Percentiles rank a stretch among this genome's conserved stretches.
These are phyloP conservation scores for Cyclotella sp. DNA, from an alignment of 108 stramenopile species.

Conservation along the genomic window DNA sequence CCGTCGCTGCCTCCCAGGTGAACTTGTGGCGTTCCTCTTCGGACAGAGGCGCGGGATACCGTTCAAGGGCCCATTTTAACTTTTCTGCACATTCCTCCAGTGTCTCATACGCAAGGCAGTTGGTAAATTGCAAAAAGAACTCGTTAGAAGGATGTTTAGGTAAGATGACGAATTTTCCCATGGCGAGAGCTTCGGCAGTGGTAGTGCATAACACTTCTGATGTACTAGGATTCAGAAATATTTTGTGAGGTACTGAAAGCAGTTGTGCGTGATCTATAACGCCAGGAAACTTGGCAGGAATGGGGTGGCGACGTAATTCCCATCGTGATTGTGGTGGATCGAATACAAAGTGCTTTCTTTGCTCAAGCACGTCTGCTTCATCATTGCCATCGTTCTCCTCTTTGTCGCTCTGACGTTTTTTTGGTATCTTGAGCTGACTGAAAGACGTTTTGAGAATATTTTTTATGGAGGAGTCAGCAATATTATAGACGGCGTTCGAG, in stretches of 20 bases:
- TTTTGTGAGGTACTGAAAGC: conserved; percentile 75
- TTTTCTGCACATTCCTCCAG: conserved; percentile 80
- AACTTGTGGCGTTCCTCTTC: conserved; percentile 64
- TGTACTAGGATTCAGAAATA: conserved; percentile 91
- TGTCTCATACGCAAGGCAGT: conserved; percentile 77
- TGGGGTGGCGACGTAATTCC: conserved; percentile 67
- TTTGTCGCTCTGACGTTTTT: conserved; percentile 19
- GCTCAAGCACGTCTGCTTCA: conserved; percentile 8
- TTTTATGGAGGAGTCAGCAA: conserved; percentile 58
- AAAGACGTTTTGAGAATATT: conserved; percentile 52
- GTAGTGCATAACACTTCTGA: conserved; percentile 96
- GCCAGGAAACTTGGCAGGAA: conserved; percentile 85
- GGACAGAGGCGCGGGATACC: conserved; percentile 83
- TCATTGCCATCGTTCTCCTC: conserved; percentile 11
- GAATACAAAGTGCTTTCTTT: conserved; percentile 51
- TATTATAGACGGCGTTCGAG: conserved; percentile 51
- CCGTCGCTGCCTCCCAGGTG: conserved; percentile 96
- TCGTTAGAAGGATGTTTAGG: conserved; percentile 78
- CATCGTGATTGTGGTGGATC: conserved; percentile 77
- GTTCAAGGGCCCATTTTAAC: conserved; percentile 65
- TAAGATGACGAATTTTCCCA: conserved; percentile 92
- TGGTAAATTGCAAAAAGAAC: conserved; percentile 80
- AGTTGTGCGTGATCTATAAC: conserved; percentile 89
- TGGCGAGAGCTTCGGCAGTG: conserved; percentile 94
- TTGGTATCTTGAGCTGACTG: conserved; percentile 23